Base-by-base conservation (phyloP, 2,329 filamentous ascomycete species). In the Aspergillus sclerotialis region DNA sequence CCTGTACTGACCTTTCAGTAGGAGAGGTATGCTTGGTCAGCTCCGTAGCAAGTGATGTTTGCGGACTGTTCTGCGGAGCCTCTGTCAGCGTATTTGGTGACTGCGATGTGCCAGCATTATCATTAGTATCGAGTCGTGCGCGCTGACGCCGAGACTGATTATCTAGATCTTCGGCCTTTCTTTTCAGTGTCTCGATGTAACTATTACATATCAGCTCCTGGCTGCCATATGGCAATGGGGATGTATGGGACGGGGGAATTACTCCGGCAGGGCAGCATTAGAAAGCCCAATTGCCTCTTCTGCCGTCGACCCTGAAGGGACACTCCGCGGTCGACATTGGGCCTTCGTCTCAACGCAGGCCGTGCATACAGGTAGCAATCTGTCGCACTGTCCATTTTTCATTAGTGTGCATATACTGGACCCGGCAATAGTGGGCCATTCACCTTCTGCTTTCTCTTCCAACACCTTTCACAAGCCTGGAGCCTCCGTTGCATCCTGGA, bases 391-490 rank as follows among this genome's bases (percentile, higher is more conserved):
- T 34, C 28, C 10, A 7, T 11, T 19, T 15, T 10, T 7, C 15
- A 7, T 29, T 10, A 29, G 13, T 15, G 6, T 32, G 16, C 30
- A n/a, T 32, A 10, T 27, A 18, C 10, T 9, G 21, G n/a, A 2
- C 12, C 13, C 7, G 10, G 8, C 10, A 14, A 30, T 5, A 7
- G 14, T 14, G 3, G 31, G 26, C 43, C 17, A n/a, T n/a, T n/a
- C 37, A 48, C 53, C 47, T 56, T 58, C 31, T 58, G 51, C 33
- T 56, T 58, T 16, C 52, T 49, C 30, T 51, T 52, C 48, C 52
- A 56, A 33, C 54, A 58, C 28, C 53, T 43, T 30, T 56, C 52
- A 31, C 53, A 56, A 6, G 54, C 54, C 32, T 56, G 52, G 38
- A 34, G 41, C 11, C 45, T n/a, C n/a, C n/a, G n/a, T n/a, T n/a